phyloP scores from a whole-genome alignment of 1,284 basidiomycete species.

The Cerrena zonata region DNA sequence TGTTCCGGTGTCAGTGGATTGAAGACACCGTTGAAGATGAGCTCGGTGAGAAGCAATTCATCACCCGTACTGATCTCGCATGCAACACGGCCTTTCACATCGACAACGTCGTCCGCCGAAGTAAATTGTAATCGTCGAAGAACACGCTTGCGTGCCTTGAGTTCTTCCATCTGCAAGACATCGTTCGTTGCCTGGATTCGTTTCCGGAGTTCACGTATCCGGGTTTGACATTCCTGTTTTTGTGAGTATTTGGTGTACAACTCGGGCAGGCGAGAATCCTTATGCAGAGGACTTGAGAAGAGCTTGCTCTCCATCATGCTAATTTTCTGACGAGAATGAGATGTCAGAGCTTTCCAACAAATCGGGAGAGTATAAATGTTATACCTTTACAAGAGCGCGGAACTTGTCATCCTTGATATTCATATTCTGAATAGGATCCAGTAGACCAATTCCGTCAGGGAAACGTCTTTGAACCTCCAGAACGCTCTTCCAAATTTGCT shows the following conservation, averaged over 20 bases:
- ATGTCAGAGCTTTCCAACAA: background rate
- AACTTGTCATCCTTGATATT: slow-evolving; percentile 93
- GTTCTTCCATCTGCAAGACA: slow-evolving; percentile 92
- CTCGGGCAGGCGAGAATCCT: slow-evolving; percentile 67
- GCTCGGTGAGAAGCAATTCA: slow-evolving; percentile 91
- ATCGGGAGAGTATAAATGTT: slow-evolving; percentile 9
- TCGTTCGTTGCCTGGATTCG: slow-evolving; percentile 87
- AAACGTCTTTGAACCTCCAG: slow-evolving; percentile 86
- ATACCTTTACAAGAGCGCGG: slow-evolving; percentile 75
- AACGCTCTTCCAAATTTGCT: slow-evolving; percentile 85
- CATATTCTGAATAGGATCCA: slow-evolving; percentile 96
- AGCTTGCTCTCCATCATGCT: slow-evolving; percentile 80
- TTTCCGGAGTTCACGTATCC: slow-evolving; percentile 75
- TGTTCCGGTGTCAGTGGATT: slow-evolving; percentile 87
- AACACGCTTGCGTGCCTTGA: slow-evolving; percentile 93
- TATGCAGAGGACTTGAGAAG: slow-evolving; percentile 70
- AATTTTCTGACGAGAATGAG: slow-evolving; percentile 76
- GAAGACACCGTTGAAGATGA: slow-evolving; percentile 97
- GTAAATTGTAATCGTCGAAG: slow-evolving; percentile 90
- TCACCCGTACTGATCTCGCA: slow-evolving; percentile 98
- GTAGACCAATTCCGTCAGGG: slow-evolving; percentile 78
- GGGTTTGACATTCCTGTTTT: slow-evolving; percentile 70
- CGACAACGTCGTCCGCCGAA: slow-evolving; percentile 84
- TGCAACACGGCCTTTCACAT: slow-evolving; percentile 96
- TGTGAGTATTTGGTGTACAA: slow-evolving; percentile 76